Evolutionary conservation across 2,329 filamentous ascomycete species (phyloP), one percentile per base, ranked within the genome.

Genomic region (Chaetomiaceae sp.): DNA sequence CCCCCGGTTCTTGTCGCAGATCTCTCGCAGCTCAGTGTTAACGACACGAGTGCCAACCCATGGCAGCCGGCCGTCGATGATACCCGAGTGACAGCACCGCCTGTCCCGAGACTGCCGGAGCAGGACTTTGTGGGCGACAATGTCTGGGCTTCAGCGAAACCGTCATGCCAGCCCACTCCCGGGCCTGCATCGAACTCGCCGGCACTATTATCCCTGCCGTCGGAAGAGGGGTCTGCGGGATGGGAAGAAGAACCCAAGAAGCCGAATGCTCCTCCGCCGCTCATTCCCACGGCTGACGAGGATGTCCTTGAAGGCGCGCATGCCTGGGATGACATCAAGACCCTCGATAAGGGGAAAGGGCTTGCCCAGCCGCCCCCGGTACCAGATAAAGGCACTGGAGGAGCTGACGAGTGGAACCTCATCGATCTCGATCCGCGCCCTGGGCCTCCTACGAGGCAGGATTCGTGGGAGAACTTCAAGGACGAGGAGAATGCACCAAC

Each of bases 321-420:
- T 55, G 74, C 73, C 0, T 81, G 79, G 79, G 75, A 79, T 48
- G 78, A 79, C 34, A 49, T 76, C 12, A 69, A 68, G 6, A 61
- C 64, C 0, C 49, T 63, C 5, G 68, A 69, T 22, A 78, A 77
- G 54, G 75, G 69, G 1, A 80, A 78, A 51, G 68, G 62, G 22
- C 68, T 68, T 1, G 58, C 64, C 3, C 57, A 60, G 6, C 31
- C 59, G n/a, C 54, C 61, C 15, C 49, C 63, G 6, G 59, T 63
- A 20, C 47, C 59, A 6, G 50, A 25, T 23, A 33, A 46, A 19
- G 38, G 48, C 14, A 37, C 50, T 44, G 25, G 54, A 6, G 52
- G 57, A 22, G 8, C 56, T 57, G 53, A 79, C 6, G 77, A 75
- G 36, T 81, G 78, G 78, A 80, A 76, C 50, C 54, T 81, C 50